Evolutionary conservation across 257 asterid genomes (phyloP).

Genomic region (Paulownia fortunei): DNA sequence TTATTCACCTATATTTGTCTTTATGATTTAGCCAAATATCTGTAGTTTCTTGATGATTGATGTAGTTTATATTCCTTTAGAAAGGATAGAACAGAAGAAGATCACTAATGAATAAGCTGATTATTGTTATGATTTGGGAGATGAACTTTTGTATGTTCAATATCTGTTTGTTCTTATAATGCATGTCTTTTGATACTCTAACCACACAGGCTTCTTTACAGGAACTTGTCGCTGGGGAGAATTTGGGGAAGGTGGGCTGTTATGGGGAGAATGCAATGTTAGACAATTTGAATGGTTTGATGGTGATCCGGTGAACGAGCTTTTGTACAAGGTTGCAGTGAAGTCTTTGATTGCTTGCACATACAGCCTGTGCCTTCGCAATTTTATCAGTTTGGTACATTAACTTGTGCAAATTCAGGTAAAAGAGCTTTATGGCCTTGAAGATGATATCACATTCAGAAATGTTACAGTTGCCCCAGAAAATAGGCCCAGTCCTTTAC

Average conservation of each 20-base stretch:
- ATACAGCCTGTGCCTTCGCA: constrained; percentile 2
- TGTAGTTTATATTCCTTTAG: neutral
- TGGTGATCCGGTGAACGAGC: constrained; percentile 68
- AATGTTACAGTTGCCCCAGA: constrained; percentile 86
- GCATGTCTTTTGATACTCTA: constrained; percentile 29
- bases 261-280: constrained; percentile 95
- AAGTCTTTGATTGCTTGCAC: constrained; percentile 22
- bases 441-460: constrained; percentile 71
- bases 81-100: constrained; percentile 5
- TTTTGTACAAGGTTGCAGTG: constrained; percentile 70
- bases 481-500: constrained; percentile 86
- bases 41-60: neutral
- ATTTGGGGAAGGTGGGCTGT: constrained; percentile 97
- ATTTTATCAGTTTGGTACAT: constrained; percentile 6
- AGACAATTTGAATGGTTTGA: constrained; percentile 90
- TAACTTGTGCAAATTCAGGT: constrained; percentile 62
- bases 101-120: neutral
- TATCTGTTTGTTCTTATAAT: constrained; percentile 25
- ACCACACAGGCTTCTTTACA: constrained; percentile 39
- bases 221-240: constrained; percentile 99
- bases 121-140: neutral
- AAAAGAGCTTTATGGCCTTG: constrained; percentile 90
- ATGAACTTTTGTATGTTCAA: neutral
- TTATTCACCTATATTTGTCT: constrained; percentile 4
- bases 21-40: constrained; percentile 3